Base-by-base conservation (phyloP, 192 early-diverging fungal species). In the Podila verticillata region DNA sequence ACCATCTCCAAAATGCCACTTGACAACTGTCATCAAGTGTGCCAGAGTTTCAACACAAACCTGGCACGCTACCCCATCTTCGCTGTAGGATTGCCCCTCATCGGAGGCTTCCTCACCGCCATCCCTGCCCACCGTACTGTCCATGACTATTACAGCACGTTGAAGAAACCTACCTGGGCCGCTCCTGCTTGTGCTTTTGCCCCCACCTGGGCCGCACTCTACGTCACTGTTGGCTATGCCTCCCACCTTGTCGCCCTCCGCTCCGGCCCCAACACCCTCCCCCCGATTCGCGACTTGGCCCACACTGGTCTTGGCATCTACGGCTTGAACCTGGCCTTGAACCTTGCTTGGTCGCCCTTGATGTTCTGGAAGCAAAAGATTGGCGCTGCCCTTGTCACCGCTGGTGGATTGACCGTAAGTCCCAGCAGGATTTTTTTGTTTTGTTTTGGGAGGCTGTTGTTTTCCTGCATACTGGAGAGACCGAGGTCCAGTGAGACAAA, bases 171-270 rank as follows among this genome's bases (percentile, higher is more conserved):
- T 5, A 28, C 54, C 9, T 80, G 77, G 77, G 77, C 77, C 57
- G 61, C 77, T 2, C 70, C 70, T 1, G 51, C 48, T 7, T 56
- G 65, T 15, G 39, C 34, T n/a, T 80, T 64, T 60, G 65, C 65
- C 29, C 77, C 77, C 6, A 58, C 57, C 19, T 80, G 77, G 77
- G 65, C 77, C 1, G 65, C 56, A 7, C 32, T 80, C 26, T 80
- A 80, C 61, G 28, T 80, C 54, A 63, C 77, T n/a, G 47, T 80
- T 10, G 77, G 77, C 7, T 80, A 80, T 68, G 77, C 77, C 5
- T 80, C 77, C 4, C 77, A 80, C 57, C 48, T 80, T 51, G 77
- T 80, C 7, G 69, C 77, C 13, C 69, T 80, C 7, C 64, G 68
- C 15, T 72, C 77, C 12, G 70, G 77, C 29, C 77, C 77, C 32